Base-by-base conservation (phyloP, 1,139 yeast species). In the Kodamaea arcana region DNA sequence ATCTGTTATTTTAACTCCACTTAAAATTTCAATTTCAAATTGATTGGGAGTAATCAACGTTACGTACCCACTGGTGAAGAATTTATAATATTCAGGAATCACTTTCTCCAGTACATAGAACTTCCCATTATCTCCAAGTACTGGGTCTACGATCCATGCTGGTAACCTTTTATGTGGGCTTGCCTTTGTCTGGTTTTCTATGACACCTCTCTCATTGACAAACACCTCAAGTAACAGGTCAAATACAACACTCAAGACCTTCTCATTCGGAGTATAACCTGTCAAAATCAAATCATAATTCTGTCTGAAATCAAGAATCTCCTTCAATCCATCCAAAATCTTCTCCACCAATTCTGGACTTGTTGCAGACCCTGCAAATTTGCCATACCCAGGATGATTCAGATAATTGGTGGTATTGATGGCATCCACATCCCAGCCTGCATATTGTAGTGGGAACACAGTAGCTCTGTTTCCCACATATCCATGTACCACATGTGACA, bases 401-500 rank as follows among this genome's bases (percentile, higher is more conserved):
- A 92, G 81, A 47, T 77, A 80, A 47, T 83, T 81, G 16, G 86
- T 92, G 2, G 94, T 83, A 53, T 86, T 84, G 42, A 86, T 56
- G 9, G 74, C 79, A 54, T 86, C 95, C 10, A 84, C 94, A 47
- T 87, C 85, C 94, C 95, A 87, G 3, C 92, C 92, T 9, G 69
- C 60, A 36, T 69, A 71, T 50, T 86, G 95, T 10, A 86, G 59
- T 0, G 95, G 94, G 54, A 86, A 83, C 0, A 86, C 78, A 8
- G 46, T 46, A n/a, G 52, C 50, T 12, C 54, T 25, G 42, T 47
- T 47, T 8, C 50, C 48, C 16, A 47, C 46, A 36, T 50, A 44
- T 3, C 96, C 95, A 51, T 86, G 95, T 3, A 78, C 83, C 2
- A 86, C 95, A 55, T 85, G 94, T 6, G 92, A 82, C 55, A 83